Evolutionary conservation across 495 filamentous ascomycete species (phyloP), one percentile per base, ranked within the genome.

Genomic region (Penicillium malachiteum): DNA sequence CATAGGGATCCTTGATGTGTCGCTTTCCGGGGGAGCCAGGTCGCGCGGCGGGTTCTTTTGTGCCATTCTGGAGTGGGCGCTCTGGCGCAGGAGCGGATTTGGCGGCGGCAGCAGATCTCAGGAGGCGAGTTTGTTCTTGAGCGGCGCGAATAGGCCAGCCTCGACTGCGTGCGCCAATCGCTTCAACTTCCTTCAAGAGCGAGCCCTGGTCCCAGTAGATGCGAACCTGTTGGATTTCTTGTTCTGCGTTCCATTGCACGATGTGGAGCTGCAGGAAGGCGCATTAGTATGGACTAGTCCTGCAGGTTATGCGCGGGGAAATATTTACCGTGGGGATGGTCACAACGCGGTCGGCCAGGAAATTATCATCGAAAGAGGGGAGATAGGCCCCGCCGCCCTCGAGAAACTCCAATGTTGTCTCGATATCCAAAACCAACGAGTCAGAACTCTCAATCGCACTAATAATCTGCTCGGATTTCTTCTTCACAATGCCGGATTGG

Each of bases 161-260:
- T 64, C 86, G 88, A 43, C 88, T 90, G 26, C 89, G 86, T 60
- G 84, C 83, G 53, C 94, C 94, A 72, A 98, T 97, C 32, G 96
- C 86, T 60, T 96, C 92, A 49, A 97, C 83, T 67, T 93, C 87
- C 72, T 94, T 97, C 56, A 98, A 80, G 8, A 97, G 81, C 49
- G 90, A 90, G 26, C 85, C 92, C 72, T 97, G 95, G 68, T 98
- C 94, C 94, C 94, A 98, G 70, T 87, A 88, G 55, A 92, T 84
- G 50, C 92, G 87, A 60, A 96, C 87, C 64, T 90, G 88, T 58
- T 81, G 72, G 70, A 98, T 96, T 68, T 90, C 87, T 57, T 85
- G 80, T 39, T 87, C 65, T 39, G 71, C 58, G 65, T 95, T 83
- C 75, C 96, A 97, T 39, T 83, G 81, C 59, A 97, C 94, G 49